Evolutionary conservation across 2,329 filamentous ascomycete species (phyloP), one percentile per base, ranked within the genome.

Genomic region (Coniochaeta sp.): DNA sequence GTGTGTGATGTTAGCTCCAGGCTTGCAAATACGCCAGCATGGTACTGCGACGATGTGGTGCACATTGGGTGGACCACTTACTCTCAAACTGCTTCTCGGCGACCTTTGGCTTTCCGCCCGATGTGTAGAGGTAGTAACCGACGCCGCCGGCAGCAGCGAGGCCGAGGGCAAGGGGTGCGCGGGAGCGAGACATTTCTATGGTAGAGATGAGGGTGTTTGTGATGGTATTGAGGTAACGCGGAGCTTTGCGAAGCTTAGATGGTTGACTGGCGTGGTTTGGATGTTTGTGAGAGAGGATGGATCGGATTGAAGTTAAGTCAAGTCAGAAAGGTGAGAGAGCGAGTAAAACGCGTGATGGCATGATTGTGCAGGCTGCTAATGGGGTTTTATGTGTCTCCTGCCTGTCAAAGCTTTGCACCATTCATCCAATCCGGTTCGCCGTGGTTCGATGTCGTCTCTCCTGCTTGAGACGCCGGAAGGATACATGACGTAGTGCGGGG

Each of bases 111-210:
- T 83, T 81, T 53, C 92, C 91, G 55, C 92, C 92, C 14, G 91
- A 87, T 49, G 73, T 78, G 77, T 95, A 99, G 56, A 97, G 80
- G 76, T 97, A 97, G 78, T 96, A 97, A 40, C 87, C 90, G 53
- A 84, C 74, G 57, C 83, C 86, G 61, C 81, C 82, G 28, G 79
- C 85, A 58, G 81, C 83, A 54, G 76, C 80, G 59, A 83, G 70
- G 61, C 85, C 86, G 61, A 86, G 64, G 60, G 74, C 63, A 58
- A 76, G 60, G 59, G 77, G 76, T 38, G 70, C 60, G 58, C 71
- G 71, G 48, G 75, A 75, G 55, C 65, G 68, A 57, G 73, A 74
- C 75, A 78, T 79, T 58, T 48, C 69, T 57, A 22, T 46, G 27
- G 57, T 58, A 56, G 57, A 46, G 30, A 53, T 7, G 38, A 10